Evolutionary conservation across 192 early-diverging fungal species (phyloP).

Genomic region (Umbelopsis isabellina): DNA sequence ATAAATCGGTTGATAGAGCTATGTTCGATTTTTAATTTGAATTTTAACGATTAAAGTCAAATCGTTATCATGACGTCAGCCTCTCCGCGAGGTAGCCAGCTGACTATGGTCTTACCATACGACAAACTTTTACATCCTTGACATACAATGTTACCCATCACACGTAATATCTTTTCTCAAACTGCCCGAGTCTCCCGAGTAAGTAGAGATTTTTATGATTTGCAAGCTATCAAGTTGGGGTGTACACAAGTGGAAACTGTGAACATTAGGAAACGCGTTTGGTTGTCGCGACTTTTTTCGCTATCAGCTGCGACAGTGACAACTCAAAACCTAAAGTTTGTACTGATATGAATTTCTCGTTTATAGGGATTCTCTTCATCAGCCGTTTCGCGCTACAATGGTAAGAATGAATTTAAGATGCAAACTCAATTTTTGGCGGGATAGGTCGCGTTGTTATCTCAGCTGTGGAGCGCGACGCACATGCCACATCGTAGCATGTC

Average conservation of each 20-base stretch:
- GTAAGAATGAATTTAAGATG: not conserved
- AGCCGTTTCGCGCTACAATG: slow-evolving; percentile 7
- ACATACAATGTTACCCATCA: not conserved
- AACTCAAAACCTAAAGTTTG: no score
- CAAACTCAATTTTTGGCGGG: not conserved
- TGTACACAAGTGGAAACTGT: not conserved
- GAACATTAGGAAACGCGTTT: no score
- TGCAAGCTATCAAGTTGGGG: not conserved
- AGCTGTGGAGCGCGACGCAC: no score
- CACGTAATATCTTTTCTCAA: not conserved
- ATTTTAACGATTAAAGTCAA: no score
- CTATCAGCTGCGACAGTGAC: no score
- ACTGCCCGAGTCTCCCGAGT: not conserved
- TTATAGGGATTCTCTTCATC: slow-evolving; percentile 9
- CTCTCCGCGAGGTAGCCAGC: not conserved
- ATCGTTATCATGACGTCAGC: no score
- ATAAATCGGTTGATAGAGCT: no score
- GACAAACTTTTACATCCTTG: not conserved
- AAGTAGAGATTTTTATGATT: not conserved
- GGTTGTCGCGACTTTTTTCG: no score
- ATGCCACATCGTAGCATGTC: no score
- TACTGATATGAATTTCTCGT: not conserved
- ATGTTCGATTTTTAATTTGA: no score
- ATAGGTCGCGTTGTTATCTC: not conserved
- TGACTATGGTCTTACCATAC: not conserved